Base-by-base conservation (phyloP, 176 grass and related monocot species). In the Phyllostachys edulis region DNA sequence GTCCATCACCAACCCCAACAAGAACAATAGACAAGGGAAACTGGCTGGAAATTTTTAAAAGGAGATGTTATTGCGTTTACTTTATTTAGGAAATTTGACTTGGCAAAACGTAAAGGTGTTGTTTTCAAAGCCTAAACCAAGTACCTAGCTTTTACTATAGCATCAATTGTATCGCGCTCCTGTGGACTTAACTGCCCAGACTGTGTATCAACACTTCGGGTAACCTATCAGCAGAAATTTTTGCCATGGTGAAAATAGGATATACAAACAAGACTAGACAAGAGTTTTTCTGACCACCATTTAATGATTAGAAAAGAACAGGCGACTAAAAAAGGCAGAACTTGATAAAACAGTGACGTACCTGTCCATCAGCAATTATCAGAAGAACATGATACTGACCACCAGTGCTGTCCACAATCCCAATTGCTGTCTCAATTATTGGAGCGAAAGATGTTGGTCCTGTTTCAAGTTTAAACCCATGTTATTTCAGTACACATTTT, bases 321-420 rank as follows among this genome's bases (percentile, higher is more conserved):
- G 46, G 5, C 40, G 46, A 38, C 18, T 21, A 21, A 73, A 64
- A 50, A 56, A 45, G 29, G 2, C 4, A 71, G 39, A 76, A 81
- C 13, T 14, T 77, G 44, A 17, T 47, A 73, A 76, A 85, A 41
- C 38, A 21, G 64, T 42, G 6, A 23, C 81, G 17, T 46, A 94
- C 94, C 91, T 98, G 96, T 59, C 96, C 96, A 89, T 98, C 96
- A 18, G 96, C 94, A 80, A 97, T 97, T 88, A 97, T 97, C 51
- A 97, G 85, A 94, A 97, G 94, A 90, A 97, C 94, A 92, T 97
- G 94, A 79, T 97, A 97, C 59, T 97, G 94, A 59, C 94, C 94
- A 76, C 94, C 94, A 27, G 91, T 92, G 80, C 77, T 94, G 79
- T 97, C 94, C 80, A 79, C 94, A 90, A 97, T 97, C 71, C 94